These are phyloP conservation scores for Phaeosphaeriaceae sp. DNA, from an alignment of 2,329 filamentous ascomycete species.

Conservation along the genomic window DNA sequence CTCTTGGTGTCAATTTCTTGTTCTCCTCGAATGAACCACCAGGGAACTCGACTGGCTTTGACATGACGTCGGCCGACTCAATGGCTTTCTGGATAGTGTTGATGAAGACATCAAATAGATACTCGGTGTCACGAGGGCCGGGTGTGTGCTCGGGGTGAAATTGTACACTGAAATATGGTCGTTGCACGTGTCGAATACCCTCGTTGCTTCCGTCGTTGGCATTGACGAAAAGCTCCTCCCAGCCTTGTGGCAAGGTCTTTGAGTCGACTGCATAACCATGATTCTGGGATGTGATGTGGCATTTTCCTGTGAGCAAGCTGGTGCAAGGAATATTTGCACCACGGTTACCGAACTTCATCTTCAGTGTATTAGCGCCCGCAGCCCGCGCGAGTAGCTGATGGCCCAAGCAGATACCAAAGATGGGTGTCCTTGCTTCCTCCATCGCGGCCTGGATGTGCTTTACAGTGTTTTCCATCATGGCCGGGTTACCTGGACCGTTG, in stretches of 20 bases:
- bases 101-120: conserved; percentile 96
- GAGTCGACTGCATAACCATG: conserved; percentile 95
- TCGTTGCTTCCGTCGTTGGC: conserved; percentile 98
- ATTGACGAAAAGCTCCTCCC: conserved; percentile 96
- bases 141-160: conserved; percentile 98
- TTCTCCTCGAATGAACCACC: conserved; percentile 84
- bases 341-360: conserved; percentile 99
- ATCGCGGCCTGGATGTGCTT: conserved; percentile 79
- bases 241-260: conserved; percentile 73
- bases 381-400: conserved; percentile 92
- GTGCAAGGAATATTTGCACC: conserved; percentile 99
- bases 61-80: conserved; percentile 69
- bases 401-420: conserved; percentile 96
- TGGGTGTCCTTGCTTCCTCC: conserved; percentile 78
- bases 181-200: conserved; percentile 85
- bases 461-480: conserved; percentile 80
- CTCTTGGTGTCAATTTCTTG: conserved; percentile 73
- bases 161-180: conserved; percentile 98
- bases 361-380: conserved; percentile 81
- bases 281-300: conserved; percentile 99
- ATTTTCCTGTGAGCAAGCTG: conserved; percentile 91
- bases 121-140: conserved; percentile 93
- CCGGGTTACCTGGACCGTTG: conserved; percentile 95
- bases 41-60: conserved; percentile 81
- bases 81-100: conserved; percentile 78